phyloP scores from a whole-genome alignment of 2,329 filamentous ascomycete species.

The Epichloe gansuensis region DNA sequence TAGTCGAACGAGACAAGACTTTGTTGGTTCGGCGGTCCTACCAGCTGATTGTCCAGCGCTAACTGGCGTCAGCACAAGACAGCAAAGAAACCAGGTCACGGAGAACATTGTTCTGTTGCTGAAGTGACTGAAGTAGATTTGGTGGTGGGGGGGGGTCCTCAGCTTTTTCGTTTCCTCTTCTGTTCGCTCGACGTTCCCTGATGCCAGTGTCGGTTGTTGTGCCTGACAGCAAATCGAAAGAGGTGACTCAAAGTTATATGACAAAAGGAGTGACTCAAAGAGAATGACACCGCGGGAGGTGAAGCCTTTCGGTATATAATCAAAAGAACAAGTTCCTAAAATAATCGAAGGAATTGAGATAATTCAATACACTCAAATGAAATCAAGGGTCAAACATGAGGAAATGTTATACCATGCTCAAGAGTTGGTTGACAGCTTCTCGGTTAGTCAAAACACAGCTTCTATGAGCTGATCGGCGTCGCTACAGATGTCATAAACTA shows the following conservation, averaged over 20 bases:
- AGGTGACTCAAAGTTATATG: background rate
- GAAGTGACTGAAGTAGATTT: background rate
- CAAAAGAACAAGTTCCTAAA: background rate
- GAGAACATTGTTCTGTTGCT: background rate
- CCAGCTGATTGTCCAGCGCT: background rate
- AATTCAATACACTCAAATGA: background rate
- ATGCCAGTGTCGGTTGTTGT: no score
- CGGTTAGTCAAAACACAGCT: background rate
- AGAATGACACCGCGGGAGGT: no score
- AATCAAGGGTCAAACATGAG: background rate
- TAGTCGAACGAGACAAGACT: background rate
- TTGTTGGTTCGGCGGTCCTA: background rate
- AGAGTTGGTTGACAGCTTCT: background rate
- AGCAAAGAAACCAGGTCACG: background rate
- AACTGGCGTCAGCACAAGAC: background rate
- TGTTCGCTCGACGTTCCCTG: no score
- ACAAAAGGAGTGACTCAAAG: no score
- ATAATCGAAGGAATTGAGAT: background rate
- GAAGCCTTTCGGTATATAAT: no score
- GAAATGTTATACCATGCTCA: background rate
- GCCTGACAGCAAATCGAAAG: background rate
- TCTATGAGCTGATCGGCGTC: background rate
- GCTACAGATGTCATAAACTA: background rate
- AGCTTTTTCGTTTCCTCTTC: background rate
- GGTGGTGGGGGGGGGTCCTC: background rate